phyloP scores from a whole-genome alignment of 176 grass and related monocot genomes.

The Cocos nucifera region DNA sequence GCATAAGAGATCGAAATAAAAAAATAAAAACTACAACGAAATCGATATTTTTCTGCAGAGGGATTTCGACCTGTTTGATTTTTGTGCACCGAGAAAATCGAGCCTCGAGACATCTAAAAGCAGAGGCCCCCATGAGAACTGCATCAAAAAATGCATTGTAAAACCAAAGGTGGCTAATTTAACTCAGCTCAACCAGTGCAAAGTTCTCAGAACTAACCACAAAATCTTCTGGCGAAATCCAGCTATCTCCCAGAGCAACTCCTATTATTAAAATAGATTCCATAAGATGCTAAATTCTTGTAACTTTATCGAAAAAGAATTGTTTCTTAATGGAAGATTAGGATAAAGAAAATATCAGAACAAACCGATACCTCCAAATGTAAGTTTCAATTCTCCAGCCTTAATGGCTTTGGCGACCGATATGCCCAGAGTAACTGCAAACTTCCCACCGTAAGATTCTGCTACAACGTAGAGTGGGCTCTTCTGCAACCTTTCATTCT shows the following conservation, averaged over 20 bases:
- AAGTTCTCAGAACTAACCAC: conserved; percentile 29
- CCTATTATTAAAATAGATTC: conserved; percentile 18
- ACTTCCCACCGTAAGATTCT: conserved; percentile 92
- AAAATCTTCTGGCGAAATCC: conserved; percentile 84
- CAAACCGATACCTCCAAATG: conserved; percentile 32
- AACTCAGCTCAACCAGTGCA: not conserved
- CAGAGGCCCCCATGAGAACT: conserved; percentile 66
- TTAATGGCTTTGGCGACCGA: conserved; percentile 41
- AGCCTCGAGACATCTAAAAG: conserved; percentile 64
- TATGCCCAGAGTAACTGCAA: conserved; percentile 60
- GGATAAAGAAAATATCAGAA: not conserved
- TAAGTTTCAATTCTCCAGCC: conserved; percentile 24
- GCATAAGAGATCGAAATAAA: not conserved
- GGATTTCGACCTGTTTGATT: conserved; percentile 30
- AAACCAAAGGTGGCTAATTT: no score
- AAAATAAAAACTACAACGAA: not conserved
- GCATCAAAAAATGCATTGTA: not conserved
- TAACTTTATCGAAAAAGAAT: no score
- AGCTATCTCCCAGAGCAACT: conserved; percentile 66
- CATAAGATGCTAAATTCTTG: no score
- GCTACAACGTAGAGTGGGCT: conserved; percentile 78
- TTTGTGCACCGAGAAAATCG: conserved; percentile 34
- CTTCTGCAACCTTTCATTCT: conserved; percentile 12
- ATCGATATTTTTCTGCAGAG: no score
- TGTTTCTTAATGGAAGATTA: no score